Evolutionary conservation across 495 filamentous ascomycete genomes (phyloP).

Genomic region (Xylaria grammica): DNA sequence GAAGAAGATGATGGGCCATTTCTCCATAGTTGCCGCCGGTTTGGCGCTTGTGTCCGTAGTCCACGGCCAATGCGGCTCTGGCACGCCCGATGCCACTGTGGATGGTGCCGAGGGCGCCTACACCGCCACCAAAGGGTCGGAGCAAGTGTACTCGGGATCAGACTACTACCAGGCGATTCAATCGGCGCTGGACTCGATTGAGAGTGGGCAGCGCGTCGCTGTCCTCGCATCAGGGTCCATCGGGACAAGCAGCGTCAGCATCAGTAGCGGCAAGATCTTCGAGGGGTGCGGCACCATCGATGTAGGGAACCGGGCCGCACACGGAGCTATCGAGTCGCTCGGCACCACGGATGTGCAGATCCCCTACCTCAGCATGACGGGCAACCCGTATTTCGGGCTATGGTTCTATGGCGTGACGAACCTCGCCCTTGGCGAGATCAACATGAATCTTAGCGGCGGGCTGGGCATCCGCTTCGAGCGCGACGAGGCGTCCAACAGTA

Average conservation of each 20-base stretch:
- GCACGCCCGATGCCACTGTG: constrained; percentile 45
- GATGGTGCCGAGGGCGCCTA: constrained; percentile 45
- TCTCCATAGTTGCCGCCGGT: constrained; percentile 29
- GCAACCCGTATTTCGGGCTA: constrained; percentile 53
- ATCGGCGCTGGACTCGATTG: constrained; percentile 52
- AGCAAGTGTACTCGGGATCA: constrained; percentile 43
- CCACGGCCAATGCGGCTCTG: constrained; percentile 42
- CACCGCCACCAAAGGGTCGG: constrained; percentile 39
- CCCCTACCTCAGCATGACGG: constrained; percentile 52
- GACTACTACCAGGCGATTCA: constrained; percentile 54
- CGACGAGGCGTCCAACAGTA: constrained; percentile 46
- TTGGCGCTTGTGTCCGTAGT: constrained; percentile 34
- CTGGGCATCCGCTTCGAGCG: constrained; percentile 55
- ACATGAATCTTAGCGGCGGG: constrained; percentile 50
- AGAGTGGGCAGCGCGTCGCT: constrained; percentile 60
- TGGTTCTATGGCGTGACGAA: constrained; percentile 48
- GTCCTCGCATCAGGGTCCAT: constrained; percentile 66
- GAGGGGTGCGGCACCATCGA: constrained; percentile 57
- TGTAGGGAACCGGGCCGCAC: constrained; percentile 43
- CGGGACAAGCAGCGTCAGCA: constrained; percentile 56
- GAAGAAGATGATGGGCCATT: constrained; percentile 19
- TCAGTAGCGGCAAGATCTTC: constrained; percentile 51
- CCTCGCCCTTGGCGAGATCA: constrained; percentile 48
- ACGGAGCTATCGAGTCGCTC: constrained; percentile 50
- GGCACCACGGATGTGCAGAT: constrained; percentile 44